phyloP scores from a whole-genome alignment of 2,329 filamentous ascomycete genomes.

The Fusarium sp. region DNA sequence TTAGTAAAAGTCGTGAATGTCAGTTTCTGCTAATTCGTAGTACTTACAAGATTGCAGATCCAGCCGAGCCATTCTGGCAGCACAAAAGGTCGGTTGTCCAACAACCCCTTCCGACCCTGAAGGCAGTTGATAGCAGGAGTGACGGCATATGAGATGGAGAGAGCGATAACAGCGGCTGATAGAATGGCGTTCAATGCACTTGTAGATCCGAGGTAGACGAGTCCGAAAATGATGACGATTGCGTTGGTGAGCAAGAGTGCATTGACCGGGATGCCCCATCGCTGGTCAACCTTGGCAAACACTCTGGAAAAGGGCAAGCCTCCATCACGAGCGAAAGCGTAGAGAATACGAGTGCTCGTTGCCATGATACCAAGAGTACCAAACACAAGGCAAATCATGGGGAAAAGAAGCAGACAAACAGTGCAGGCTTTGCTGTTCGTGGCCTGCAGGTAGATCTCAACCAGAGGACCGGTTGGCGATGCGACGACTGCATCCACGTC shows the following conservation, averaged over 20 bases:
- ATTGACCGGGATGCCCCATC: neutral
- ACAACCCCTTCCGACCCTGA: neutral
- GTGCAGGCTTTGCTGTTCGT: neutral
- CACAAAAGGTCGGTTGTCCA: neutral
- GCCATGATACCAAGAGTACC: neutral
- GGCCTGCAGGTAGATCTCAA: neutral
- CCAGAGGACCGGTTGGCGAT: neutral
- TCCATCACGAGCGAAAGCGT: neutral
- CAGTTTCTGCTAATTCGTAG: no score
- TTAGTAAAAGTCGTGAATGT: no score
- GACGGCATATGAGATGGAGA: neutral
- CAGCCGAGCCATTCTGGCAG: neutral
- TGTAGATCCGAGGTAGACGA: neutral
- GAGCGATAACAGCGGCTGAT: neutral
- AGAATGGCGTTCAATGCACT: neutral
- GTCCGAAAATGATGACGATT: neutral
- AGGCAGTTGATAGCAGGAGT: neutral
- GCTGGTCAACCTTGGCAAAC: neutral
- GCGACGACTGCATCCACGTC: fast-evolving
- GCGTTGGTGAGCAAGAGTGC: neutral
- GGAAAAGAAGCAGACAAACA: neutral
- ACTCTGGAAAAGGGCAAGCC: neutral
- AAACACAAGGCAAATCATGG: neutral
- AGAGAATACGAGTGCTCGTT: neutral
- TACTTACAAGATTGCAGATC: neutral